Evolutionary conservation across 176 grass and related monocot genomes (phyloP), one percentile per base, ranked within the genome.

Genomic region (Avena sativa): DNA sequence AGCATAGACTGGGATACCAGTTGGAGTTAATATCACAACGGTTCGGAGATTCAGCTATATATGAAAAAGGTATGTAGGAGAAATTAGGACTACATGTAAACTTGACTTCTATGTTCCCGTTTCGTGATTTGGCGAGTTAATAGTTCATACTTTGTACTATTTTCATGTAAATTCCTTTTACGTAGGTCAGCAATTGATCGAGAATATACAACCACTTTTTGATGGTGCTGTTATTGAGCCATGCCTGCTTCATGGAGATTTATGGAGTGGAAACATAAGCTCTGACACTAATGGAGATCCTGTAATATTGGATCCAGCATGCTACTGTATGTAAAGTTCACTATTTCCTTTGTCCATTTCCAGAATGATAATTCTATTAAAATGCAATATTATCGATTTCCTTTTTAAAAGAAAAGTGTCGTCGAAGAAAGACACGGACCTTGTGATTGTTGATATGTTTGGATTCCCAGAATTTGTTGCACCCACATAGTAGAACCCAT

Each of bases 261-360:
- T 99, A 64, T 96, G 97, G 97, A 99, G 92, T 21, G 97, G 97
- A 58, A 99, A 99, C 68, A 93, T 99, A 85, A 99, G 92, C 58
- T 87, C 85, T 26, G 97, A 99, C 38, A 82, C 81, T 34, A 91
- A 94, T 0, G 90, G 94, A 44, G 91, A 96, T 86, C 97, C 97
- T 85, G 91, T 94, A 53, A 94, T 99, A 90, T 79, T 99, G 80
- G 92, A 99, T 80, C 97, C 94, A 66, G 97, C 94, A 46, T 99
- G 94, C 92, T 99, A 99, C 76, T 96, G 94, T 96, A 81, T 74
- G 97, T 85, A 68, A 47, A 65, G n/a, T 10, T 79, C 26, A 20
- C 47, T 64, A 13, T 53, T 80, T 32, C 48, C 43, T 44, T 52
- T 38, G 64, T 76, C 32, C 3, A 25, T 32, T 16, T 64, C 36